Conservation (phyloP, 768 basidiomycete species). For the Termitomyces bulborhizus region DNA sequence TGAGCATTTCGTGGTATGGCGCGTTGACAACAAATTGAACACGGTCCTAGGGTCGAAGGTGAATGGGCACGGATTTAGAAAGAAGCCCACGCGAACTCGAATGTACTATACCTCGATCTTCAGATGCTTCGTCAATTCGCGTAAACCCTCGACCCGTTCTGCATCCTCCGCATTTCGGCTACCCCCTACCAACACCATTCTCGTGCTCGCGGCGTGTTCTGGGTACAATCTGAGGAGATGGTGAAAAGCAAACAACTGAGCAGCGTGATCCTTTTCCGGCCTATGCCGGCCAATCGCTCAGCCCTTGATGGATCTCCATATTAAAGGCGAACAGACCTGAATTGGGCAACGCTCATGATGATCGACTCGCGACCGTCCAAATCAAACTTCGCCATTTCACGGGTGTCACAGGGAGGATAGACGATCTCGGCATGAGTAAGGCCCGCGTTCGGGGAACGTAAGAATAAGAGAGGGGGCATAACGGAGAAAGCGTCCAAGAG, state of each 20-base stretch:
- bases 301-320: not conserved
- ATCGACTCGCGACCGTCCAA: constrained; percentile 52
- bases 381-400: constrained; percentile 53
- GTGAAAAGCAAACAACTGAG: constrained; percentile 69
- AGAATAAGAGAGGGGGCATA: constrained; percentile 34
- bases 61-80: not conserved
- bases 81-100: not conserved
- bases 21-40: constrained; percentile 84
- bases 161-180: constrained; percentile 76
- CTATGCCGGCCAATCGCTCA: constrained; percentile 26
- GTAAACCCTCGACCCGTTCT: constrained; percentile 57
- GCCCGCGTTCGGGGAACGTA: constrained; percentile 20
- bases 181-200: constrained; percentile 77
- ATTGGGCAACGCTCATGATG: constrained; percentile 88
- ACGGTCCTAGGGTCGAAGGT: constrained; percentile 39
- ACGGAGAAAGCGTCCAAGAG: constrained; percentile 42
- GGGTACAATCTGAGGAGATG: constrained; percentile 54
- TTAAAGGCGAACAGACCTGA: constrained; percentile 49
- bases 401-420: constrained; percentile 91
- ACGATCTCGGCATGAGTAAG: constrained; percentile 44
- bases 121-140: constrained; percentile 52
- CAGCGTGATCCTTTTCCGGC: constrained; percentile 91
- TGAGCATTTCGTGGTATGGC: constrained; percentile 62
- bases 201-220: constrained; percentile 34
- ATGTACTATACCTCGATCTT: constrained; percentile 50